Conservation (phyloP, 2,329 filamentous ascomycete species). For the Exophiala oligosperma region DNA sequence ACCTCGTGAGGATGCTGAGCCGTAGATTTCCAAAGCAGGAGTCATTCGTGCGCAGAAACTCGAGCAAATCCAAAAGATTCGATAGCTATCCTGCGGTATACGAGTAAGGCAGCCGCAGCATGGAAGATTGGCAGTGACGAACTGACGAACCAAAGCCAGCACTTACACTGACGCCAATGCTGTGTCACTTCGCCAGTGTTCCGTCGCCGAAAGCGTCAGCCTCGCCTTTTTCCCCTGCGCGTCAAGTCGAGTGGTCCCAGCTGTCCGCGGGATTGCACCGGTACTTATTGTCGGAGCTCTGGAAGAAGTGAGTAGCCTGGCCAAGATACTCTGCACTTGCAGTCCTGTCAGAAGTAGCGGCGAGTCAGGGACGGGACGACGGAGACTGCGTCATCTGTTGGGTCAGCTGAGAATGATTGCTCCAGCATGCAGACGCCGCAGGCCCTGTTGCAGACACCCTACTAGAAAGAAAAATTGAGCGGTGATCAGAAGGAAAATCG, state of each 20-base stretch:
- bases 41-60: slow-evolving; percentile 4
- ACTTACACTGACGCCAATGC: slow-evolving; percentile 5
- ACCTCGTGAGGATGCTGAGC: slow-evolving; percentile 16
- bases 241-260: background rate
- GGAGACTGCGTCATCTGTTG: slow-evolving; percentile 12
- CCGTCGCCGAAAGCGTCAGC: slow-evolving; percentile 23
- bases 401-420: slow-evolving; percentile 25
- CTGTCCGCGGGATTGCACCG: slow-evolving; percentile 3
- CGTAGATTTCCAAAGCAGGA: background rate
- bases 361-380: slow-evolving; percentile 6
- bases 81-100: slow-evolving; percentile 10
- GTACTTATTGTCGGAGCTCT: background rate
- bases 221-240: slow-evolving; percentile 5
- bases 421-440: slow-evolving; percentile 16
- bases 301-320: slow-evolving; percentile 1
- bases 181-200: slow-evolving; percentile 23
- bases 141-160: slow-evolving; percentile 6
- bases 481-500: slow-evolving; percentile 5
- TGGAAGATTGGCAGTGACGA: slow-evolving; percentile 18
- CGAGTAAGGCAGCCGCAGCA: slow-evolving; percentile 15
- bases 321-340: background rate
- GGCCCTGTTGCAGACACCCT: slow-evolving; percentile 15
- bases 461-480: slow-evolving; percentile 1
- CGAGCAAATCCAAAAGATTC: slow-evolving; percentile 13
- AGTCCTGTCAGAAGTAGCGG: slow-evolving; percentile 6